A percentile compares a stretch with the other conserved stretches of the same genome.
phyloP scores from a whole-genome alignment of 2,329 filamentous ascomycete genomes.

The Coniella lustricola region DNA sequence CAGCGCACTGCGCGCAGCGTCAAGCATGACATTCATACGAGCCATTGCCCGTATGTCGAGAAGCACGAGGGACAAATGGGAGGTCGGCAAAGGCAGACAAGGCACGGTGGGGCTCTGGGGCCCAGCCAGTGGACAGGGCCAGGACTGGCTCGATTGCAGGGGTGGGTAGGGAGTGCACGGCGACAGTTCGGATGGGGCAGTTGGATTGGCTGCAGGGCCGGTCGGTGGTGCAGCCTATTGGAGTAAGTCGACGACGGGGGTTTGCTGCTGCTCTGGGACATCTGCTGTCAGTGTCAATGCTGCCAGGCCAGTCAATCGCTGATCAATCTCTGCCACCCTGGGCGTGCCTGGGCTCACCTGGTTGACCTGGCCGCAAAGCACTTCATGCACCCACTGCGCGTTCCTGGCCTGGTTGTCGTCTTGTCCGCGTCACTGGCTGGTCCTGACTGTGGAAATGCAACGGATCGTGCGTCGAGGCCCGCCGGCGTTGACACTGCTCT shows the following conservation, averaged over 20 bases:
- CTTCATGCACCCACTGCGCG: too few species aligned
- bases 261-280: not conserved
- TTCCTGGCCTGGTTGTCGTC: too few species aligned
- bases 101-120: not conserved
- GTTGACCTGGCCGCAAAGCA: too few species aligned
- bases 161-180: constrained; percentile 10
- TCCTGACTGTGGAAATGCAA: too few species aligned
- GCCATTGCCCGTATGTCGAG: not conserved
- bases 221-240: constrained; percentile 13
- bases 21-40: not conserved
- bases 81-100: not conserved
- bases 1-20: not conserved
- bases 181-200: constrained; percentile 5
- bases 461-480: too few species aligned
- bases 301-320: too few species aligned
- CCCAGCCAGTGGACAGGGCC: not conserved
- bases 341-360: too few species aligned
- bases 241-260: not conserved
- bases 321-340: not conserved
- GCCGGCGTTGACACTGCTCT: too few species aligned
- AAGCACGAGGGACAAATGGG: constrained; percentile 12
- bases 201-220: constrained; percentile 11
- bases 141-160: constrained; percentile 10
- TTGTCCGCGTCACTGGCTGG: too few species aligned
- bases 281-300: too few species aligned